Percentiles rank a stretch among this genome's conserved stretches.
These are phyloP conservation scores for Epichloe hybrida DNA, from an alignment of 2,329 filamentous ascomycete genomes.

Conservation along the genomic window DNA sequence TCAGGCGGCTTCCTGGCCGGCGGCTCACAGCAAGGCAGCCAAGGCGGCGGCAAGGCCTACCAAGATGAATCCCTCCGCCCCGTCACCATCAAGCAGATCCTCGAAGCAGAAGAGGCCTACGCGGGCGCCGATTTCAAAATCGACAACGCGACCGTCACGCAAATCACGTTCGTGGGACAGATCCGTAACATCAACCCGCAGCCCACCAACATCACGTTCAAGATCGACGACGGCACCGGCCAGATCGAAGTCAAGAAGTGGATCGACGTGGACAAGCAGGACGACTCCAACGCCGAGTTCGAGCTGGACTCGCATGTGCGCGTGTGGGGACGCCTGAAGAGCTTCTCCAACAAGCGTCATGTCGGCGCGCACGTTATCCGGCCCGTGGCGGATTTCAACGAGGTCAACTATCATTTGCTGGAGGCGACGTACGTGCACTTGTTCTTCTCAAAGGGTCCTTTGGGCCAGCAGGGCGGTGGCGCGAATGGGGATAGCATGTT, in stretches of 20 bases:
- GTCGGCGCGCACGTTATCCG: conserved; percentile 71
- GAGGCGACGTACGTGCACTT: conserved; percentile 85
- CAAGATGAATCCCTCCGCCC: conserved; percentile 80
- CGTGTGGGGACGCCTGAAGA: conserved; percentile 73
- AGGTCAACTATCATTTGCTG: conserved; percentile 83
- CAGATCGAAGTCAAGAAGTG: conserved; percentile 84
- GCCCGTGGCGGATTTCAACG: conserved; percentile 72
- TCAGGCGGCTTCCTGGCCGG: conserved; percentile 48
- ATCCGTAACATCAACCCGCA: conserved; percentile 77
- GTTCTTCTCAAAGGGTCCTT: conserved; percentile 60
- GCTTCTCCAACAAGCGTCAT: conserved; percentile 71
- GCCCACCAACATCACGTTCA: conserved; percentile 83
- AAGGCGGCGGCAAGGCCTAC: conserved; percentile 40
- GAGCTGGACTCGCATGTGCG: conserved; percentile 69
- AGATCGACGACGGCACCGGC: conserved; percentile 88
- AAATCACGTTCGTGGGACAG: conserved; percentile 76
- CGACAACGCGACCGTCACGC: conserved; percentile 59
- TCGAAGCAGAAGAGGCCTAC: conserved; percentile 67
- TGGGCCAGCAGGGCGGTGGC: conserved; percentile 25
- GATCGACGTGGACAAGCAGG: conserved; percentile 51
- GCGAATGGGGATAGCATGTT: conserved; percentile 35
- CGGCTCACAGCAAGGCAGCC: conserved; percentile 47
- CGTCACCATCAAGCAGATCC: conserved; percentile 88
- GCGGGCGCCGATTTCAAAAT: conserved; percentile 66
- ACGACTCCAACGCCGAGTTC: conserved; percentile 38